Base-by-base conservation (phyloP, 306 rosid genomes). In the Ceratonia siliqua region DNA sequence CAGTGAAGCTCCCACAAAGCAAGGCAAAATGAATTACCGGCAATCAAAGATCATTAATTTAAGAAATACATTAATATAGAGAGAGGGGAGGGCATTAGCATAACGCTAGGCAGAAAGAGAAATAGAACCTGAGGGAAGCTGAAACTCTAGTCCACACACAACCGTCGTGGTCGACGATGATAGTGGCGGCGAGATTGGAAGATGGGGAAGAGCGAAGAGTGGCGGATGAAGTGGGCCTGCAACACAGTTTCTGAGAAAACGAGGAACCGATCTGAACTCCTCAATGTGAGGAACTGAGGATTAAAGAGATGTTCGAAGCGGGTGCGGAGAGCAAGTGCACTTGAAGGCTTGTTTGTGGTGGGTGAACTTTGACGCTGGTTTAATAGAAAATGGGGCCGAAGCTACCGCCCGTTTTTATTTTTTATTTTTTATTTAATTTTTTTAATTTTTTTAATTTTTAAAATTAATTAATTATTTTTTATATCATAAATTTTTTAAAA, bases 121-220 rank as follows among this genome's bases (percentile, higher is more conserved):
- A 27, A 8, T 18, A 78, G 54, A 52, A 78, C 78, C 82, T 63
- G 69, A 30, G 22, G 14, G 63, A 43, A 63, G 21, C 25, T 27
- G 72, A 30, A n/a, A n/a, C 15, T n/a, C n/a, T 28, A n/a, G 57
- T n/a, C 21, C 27, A 43, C 39, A 43, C 7, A 7, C 18, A 43
- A 65, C 32, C 39, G 71, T 25, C 39, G 24, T 12, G 6, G 55
- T 42, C 15, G 25, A 43, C 8, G 25, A 42, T 7, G 68, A 11
- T 1, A 12, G 52, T 63, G 52, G 17, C 46, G 6, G n/a, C 24
- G 62, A 42, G 58, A 41, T 22, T 22, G 33, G 69, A 1, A 49
- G 54, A 4, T 14, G 21, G 8, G 7, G 71, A 27, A 8, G 27
- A 21, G 5, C 0, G 13, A 10, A 8, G 78, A 50, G 57, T 35